These are phyloP conservation scores for Phyllosticta ampelicida DNA, from an alignment of 2,329 filamentous ascomycete genomes.

Conservation along the genomic window DNA sequence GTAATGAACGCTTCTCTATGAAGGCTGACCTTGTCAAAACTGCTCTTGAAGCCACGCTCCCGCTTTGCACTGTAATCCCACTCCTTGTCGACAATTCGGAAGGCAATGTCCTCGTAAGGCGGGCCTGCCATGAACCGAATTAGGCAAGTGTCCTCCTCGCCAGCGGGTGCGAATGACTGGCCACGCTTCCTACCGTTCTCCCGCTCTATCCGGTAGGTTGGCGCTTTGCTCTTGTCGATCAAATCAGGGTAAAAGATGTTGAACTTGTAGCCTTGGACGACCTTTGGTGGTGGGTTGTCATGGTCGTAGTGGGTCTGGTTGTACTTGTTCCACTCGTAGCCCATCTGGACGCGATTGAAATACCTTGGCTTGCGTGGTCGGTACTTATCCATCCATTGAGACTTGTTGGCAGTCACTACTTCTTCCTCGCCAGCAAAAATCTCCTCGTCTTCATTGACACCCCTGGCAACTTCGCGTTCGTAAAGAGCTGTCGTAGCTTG, in stretches of 20 bases:
- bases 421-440: constrained; percentile 87
- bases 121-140: constrained; percentile 93
- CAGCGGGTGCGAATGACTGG: constrained; percentile 84
- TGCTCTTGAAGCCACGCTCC: constrained; percentile 89
- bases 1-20: background rate
- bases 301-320: constrained; percentile 99
- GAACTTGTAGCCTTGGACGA: constrained; percentile 98
- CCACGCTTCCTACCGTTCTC: constrained; percentile 83
- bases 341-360: constrained; percentile 98
- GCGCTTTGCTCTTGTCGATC: constrained; percentile 87
- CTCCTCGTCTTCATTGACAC: constrained; percentile 87
- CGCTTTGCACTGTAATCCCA: constrained; percentile 98
- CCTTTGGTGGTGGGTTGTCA: constrained; percentile 93
- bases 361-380: constrained; percentile 86
- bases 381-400: constrained; percentile 75
- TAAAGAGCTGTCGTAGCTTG: constrained; percentile 81
- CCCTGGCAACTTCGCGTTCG: constrained; percentile 83
- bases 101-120: constrained; percentile 93
- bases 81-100: constrained; percentile 94
- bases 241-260: constrained; percentile 99
- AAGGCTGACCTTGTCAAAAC: constrained; percentile 87
- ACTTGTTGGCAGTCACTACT: constrained; percentile 52
- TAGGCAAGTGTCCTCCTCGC: constrained; percentile 92
- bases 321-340: constrained; percentile 99
- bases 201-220: constrained; percentile 90